phyloP scores from a whole-genome alignment of 176 grass and related monocot species.

The Triticum monococcum region DNA sequence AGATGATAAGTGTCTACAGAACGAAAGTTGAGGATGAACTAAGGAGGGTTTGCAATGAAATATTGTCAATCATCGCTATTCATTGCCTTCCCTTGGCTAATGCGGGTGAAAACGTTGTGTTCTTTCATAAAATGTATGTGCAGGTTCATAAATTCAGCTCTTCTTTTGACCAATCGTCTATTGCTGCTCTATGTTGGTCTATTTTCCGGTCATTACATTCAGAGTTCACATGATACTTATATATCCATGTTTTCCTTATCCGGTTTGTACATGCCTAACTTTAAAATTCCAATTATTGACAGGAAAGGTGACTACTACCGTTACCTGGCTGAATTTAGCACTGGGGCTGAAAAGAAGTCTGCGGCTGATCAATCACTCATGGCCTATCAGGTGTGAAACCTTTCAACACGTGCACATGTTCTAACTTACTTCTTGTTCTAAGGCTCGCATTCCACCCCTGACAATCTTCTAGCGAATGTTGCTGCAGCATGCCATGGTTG shows the following conservation, averaged over 20 bases:
- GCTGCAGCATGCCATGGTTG: slow-evolving; percentile 63
- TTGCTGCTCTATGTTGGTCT: not conserved
- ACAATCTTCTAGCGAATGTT: slow-evolving; percentile 30
- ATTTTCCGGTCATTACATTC: not conserved
- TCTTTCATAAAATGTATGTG: slow-evolving; percentile 97
- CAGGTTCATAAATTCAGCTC: not conserved
- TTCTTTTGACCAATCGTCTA: not conserved
- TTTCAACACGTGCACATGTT: not conserved
- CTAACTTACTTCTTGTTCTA: slow-evolving; percentile 18
- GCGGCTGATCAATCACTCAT: slow-evolving; percentile 74
- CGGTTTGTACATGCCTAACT: not conserved
- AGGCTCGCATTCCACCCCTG: slow-evolving; percentile 1
- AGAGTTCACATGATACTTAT: not conserved
- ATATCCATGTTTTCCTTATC: not conserved
- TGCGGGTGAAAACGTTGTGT: slow-evolving; percentile 64
- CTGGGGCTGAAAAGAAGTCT: slow-evolving; percentile 73
- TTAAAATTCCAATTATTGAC: slow-evolving; percentile 15
- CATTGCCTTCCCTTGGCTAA: slow-evolving; percentile 79
- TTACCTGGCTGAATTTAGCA: slow-evolving; percentile 86
- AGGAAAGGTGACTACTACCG: slow-evolving; percentile 97
- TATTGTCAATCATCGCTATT: slow-evolving; percentile 87
- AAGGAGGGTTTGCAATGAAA: slow-evolving; percentile 67
- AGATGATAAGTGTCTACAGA: slow-evolving; percentile 55
- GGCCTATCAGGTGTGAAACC: slow-evolving; percentile 72
- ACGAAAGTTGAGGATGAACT: slow-evolving; percentile 78